phyloP scores from a whole-genome alignment of 139 green algal species.

The Pleodorina starrii region DNA sequence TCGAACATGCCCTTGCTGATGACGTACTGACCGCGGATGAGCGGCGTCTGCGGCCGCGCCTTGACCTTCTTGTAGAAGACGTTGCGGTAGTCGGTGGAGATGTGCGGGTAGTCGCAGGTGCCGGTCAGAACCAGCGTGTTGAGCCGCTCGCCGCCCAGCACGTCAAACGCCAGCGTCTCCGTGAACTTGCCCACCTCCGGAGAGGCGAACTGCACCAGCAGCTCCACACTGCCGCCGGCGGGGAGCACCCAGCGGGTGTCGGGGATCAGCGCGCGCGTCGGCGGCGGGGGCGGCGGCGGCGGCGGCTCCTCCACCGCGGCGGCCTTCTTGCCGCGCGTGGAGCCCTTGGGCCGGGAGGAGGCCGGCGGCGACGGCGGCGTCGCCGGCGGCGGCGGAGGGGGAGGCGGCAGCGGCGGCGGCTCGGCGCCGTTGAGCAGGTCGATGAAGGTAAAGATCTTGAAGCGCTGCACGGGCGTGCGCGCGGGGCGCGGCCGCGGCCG shows the following conservation, averaged over 20 bases:
- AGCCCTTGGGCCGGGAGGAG: background rate
- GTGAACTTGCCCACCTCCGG: conserved; percentile 58
- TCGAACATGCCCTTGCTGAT: conserved; percentile 78
- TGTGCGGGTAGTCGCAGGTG: conserved; percentile 80
- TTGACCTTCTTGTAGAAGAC: conserved; percentile 81
- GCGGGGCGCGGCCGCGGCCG: conserved; percentile 50
- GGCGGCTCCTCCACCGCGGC: conserved; percentile 16
- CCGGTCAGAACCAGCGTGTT: conserved; percentile 62
- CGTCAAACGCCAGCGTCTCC: conserved; percentile 78
- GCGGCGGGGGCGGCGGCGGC: conserved; percentile 37
- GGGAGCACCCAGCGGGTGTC: conserved; percentile 77
- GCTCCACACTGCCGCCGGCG: conserved; percentile 55
- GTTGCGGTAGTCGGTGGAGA: conserved; percentile 76
- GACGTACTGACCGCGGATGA: conserved; percentile 76
- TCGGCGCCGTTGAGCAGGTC: conserved; percentile 38
- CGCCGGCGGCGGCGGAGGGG: conserved; percentile 24
- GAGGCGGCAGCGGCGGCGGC: conserved; percentile 22
- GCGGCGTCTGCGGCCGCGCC: conserved; percentile 60
- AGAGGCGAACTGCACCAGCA: conserved; percentile 75
- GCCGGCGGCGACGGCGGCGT: conserved; percentile 9
- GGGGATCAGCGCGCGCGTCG: conserved; percentile 44
- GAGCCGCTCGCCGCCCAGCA: conserved; percentile 66
- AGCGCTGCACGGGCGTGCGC: conserved; percentile 59
- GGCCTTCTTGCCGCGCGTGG: conserved; percentile 2
- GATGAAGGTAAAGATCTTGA: conserved; percentile 68